These are phyloP conservation scores for Apiospora koreana DNA, from an alignment of 2,329 filamentous ascomycete species.

Conservation along the genomic window DNA sequence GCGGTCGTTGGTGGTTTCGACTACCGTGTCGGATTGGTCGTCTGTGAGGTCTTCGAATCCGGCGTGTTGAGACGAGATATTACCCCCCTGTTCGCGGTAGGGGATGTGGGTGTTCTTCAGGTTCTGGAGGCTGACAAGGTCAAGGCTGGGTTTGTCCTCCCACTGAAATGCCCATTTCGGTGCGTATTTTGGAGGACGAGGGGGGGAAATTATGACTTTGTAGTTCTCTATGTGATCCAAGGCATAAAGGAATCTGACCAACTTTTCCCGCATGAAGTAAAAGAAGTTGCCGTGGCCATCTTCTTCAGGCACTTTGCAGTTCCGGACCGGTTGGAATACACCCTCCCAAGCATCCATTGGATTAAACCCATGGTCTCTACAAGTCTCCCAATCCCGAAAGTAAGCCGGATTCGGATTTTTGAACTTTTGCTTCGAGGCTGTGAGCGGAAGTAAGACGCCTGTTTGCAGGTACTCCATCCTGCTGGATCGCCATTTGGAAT, in stretches of 20 bases:
- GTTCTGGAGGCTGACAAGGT: background rate
- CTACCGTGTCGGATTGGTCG: background rate
- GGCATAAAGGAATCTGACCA: background rate
- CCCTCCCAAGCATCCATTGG: background rate
- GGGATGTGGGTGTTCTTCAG: background rate
- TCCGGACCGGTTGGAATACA: background rate
- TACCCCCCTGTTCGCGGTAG: fast-evolving
- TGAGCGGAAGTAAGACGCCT: background rate
- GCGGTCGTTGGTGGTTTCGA: background rate
- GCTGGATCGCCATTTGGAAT: background rate
- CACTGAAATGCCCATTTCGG: background rate
- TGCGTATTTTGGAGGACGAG: no score
- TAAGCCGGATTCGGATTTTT: background rate
- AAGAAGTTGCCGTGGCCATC: conserved; percentile 5
- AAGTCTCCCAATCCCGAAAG: background rate
- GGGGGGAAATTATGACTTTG: background rate
- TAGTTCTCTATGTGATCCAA: background rate
- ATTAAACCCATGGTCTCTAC: background rate
- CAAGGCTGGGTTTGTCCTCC: background rate
- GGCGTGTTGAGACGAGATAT: background rate
- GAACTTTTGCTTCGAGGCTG: background rate
- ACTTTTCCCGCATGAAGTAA: background rate
- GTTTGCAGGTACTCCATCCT: background rate
- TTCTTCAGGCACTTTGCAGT: background rate
- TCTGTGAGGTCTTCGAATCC: background rate